These are phyloP conservation scores for Zizania latifolia DNA, from an alignment of 176 grass and related monocot genomes.

Conservation along the genomic window DNA sequence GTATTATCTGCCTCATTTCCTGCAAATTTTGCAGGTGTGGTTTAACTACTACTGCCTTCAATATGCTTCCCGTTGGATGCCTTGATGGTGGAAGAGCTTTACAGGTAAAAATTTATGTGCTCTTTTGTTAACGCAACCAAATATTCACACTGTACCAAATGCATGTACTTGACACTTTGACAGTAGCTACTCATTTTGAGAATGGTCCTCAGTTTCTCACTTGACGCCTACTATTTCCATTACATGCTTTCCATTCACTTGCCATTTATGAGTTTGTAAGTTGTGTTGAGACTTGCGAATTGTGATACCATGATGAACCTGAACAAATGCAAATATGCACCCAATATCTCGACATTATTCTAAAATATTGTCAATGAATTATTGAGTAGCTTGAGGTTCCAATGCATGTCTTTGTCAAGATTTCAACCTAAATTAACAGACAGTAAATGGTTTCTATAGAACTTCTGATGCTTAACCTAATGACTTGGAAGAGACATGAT, in stretches of 20 bases:
- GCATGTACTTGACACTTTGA: not conserved
- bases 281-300: too few species aligned
- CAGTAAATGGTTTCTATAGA: not conserved
- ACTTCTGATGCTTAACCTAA: not conserved
- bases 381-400: not conserved
- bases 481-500: not conserved
- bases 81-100: slow-evolving; percentile 97
- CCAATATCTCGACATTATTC: not conserved
- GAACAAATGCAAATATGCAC: too few species aligned
- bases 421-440: not conserved
- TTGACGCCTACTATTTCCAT: too few species aligned
- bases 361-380: not conserved
- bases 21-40: slow-evolving; percentile 69
- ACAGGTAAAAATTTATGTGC: slow-evolving; percentile 61
- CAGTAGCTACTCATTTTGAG: not conserved
- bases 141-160: not conserved
- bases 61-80: slow-evolving; percentile 96
- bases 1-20: slow-evolving; percentile 27
- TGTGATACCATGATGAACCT: too few species aligned
- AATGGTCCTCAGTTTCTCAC: not conserved
- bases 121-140: not conserved
- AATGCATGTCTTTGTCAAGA: not conserved
- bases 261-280: too few species aligned
- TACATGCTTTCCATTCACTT: too few species aligned
- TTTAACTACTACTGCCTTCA: slow-evolving; percentile 91